Conservation (phyloP, 495 filamentous ascomycete species). For the Neurospora cerealis region DNA sequence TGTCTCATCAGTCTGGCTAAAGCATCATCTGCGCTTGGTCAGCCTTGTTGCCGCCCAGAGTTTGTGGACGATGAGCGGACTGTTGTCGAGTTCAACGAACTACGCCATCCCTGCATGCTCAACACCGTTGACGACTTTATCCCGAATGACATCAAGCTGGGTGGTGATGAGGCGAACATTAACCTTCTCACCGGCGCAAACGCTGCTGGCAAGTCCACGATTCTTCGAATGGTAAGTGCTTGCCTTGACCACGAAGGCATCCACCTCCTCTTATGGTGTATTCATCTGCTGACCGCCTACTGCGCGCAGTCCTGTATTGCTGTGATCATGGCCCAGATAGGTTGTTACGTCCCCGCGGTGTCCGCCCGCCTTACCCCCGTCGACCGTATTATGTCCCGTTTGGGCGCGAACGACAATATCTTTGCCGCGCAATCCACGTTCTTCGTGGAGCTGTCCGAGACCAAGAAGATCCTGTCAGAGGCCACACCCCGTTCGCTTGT, state of each 20-base stretch:
- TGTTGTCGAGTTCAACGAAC: conserved; percentile 80
- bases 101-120: conserved; percentile 90
- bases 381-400: conserved; percentile 97
- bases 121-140: conserved; percentile 90
- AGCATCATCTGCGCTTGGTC: conserved; percentile 70
- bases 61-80: conserved; percentile 81
- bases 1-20: conserved; percentile 89
- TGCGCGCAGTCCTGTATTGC: conserved; percentile 61
- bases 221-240: conserved; percentile 77
- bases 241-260: background rate
- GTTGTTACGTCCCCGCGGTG: conserved; percentile 79
- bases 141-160: conserved; percentile 86
- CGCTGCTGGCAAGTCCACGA: conserved; percentile 96
- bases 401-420: conserved; percentile 98
- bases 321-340: conserved; percentile 97
- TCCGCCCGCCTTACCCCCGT: conserved; percentile 83
- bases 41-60: conserved; percentile 76
- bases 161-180: conserved; percentile 71
- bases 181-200: conserved; percentile 93
- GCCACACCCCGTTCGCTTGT: conserved; percentile 91
- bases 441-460: conserved; percentile 96
- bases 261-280: conserved; percentile 1
- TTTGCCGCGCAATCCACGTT: conserved; percentile 97
- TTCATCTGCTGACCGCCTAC: conserved; percentile 10
- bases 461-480: conserved; percentile 95